Conservation (phyloP, 2,329 filamentous ascomycete genomes). For the Clonostachys rhizophaga region DNA sequence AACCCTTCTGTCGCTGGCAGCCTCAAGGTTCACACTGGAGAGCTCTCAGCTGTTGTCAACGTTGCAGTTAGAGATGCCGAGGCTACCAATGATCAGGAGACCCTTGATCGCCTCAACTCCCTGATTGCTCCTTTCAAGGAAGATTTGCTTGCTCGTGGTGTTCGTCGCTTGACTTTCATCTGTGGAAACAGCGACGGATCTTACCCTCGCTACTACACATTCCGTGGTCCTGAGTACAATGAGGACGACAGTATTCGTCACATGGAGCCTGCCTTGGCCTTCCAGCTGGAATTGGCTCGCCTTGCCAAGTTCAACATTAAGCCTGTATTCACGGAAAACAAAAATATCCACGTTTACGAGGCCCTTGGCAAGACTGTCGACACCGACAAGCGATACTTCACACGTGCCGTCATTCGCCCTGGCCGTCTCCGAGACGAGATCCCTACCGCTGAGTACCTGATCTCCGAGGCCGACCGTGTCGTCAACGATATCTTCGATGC, state of each 20-base stretch:
- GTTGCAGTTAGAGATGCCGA: constrained; percentile 88
- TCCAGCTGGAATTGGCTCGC: constrained; percentile 94
- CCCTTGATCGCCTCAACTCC: constrained; percentile 67
- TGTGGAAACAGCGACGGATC: constrained; percentile 83
- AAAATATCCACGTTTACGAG: constrained; percentile 98
- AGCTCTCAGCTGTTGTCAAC: constrained; percentile 89
- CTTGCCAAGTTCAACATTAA: constrained; percentile 97
- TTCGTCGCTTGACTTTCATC: constrained; percentile 93
- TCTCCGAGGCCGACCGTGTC: constrained; percentile 91
- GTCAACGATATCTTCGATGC: constrained; percentile 98
- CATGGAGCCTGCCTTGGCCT: constrained; percentile 91
- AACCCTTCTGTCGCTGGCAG: constrained; percentile 29
- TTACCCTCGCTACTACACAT: constrained; percentile 96
- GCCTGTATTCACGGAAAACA: constrained; percentile 97
- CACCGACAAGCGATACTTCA: constrained; percentile 98
- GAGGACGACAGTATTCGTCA: constrained; percentile 97
- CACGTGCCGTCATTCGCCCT: constrained; percentile 89
- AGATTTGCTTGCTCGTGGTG: constrained; percentile 73
- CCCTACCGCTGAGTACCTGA: constrained; percentile 96
- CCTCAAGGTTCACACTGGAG: constrained; percentile 44
- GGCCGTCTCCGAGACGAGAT: constrained; percentile 96
- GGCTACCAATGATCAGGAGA: constrained; percentile 75
- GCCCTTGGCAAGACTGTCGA: constrained; percentile 91
- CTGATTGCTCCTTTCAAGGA: constrained; percentile 79
- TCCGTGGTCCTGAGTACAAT: constrained; percentile 84